phyloP scores from a whole-genome alignment of 2,329 filamentous ascomycete species.

The Westerdykella ornata region DNA sequence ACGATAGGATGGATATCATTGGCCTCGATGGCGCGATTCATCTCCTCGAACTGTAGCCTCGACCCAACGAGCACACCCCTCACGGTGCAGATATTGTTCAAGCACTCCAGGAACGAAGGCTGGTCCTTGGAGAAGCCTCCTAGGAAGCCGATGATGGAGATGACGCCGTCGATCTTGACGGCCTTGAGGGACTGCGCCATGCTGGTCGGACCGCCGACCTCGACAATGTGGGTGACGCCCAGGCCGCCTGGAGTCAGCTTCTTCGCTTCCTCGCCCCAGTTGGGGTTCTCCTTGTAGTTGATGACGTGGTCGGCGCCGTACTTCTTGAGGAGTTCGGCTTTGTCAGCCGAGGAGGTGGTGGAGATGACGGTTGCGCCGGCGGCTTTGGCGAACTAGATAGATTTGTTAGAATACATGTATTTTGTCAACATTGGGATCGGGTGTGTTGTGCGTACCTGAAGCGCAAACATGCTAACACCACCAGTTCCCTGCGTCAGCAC shows the following conservation, averaged over 20 bases:
- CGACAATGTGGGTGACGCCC: conserved; percentile 58
- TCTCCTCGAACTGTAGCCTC: conserved; percentile 52
- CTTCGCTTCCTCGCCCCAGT: conserved; percentile 52
- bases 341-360: conserved; percentile 48
- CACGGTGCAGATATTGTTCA: conserved; percentile 47
- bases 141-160: conserved; percentile 53
- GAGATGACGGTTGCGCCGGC: conserved; percentile 53
- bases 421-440: neutral
- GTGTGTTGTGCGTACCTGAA: conserved; percentile 40
- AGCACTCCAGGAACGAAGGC: conserved; percentile 48
- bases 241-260: conserved; percentile 45
- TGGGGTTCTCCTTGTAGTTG: conserved; percentile 49
- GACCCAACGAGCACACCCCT: conserved; percentile 53
- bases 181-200: conserved; percentile 48
- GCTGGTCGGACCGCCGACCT: conserved; percentile 60
- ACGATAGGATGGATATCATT: conserved; percentile 55
- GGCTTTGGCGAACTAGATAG: conserved; percentile 43
- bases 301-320: conserved; percentile 52
- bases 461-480: conserved; percentile 59
- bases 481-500: conserved; percentile 67
- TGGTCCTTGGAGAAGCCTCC: conserved; percentile 45
- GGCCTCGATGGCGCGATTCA: conserved; percentile 53
- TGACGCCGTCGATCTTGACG: conserved; percentile 49
- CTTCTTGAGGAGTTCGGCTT: conserved; percentile 46
- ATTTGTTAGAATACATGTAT: conserved; percentile 1